These are phyloP conservation scores for Mycena citricolor DNA, from an alignment of 1,284 basidiomycete species.

Conservation along the genomic window DNA sequence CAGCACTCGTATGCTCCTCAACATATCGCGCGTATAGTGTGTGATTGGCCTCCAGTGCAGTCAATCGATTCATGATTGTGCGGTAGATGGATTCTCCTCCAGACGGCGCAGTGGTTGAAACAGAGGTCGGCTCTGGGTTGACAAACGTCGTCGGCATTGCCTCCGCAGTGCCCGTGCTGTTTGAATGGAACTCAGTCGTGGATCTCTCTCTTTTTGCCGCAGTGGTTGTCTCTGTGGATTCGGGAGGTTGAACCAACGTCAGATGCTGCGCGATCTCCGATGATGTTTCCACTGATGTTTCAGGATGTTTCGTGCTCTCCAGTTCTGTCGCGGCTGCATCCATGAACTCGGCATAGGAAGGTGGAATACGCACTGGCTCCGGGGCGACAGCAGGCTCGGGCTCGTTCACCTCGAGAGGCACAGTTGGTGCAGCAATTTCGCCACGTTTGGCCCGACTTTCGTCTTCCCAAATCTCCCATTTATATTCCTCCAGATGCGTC, in stretches of 20 bases:
- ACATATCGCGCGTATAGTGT: conserved; percentile 88
- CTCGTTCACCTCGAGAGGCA: conserved; percentile 20
- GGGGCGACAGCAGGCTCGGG: conserved; percentile 14
- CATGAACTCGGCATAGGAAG: conserved; percentile 19
- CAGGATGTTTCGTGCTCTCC: no score
- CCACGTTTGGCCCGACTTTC: conserved; percentile 54
- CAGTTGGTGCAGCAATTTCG: conserved; percentile 12
- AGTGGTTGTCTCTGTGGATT: no score
- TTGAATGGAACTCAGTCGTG: no score
- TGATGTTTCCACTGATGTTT: no score
- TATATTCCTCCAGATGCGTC: conserved; percentile 95
- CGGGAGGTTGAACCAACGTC: no score
- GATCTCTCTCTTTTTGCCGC: no score
- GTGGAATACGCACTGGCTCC: conserved; percentile 10
- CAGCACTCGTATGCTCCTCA: conserved; percentile 75
- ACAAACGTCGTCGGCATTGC: conserved; percentile 5
- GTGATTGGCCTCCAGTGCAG: conserved; percentile 84
- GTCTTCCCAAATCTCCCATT: conserved; percentile 80
- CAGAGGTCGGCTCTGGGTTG: no score
- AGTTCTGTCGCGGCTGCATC: conserved; percentile 4
- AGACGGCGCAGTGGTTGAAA: no score
- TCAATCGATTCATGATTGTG: conserved; percentile 92
- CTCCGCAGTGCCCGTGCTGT: not conserved
- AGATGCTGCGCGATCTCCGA: no score
- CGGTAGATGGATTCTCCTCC: conserved; percentile 96